Evolutionary conservation across 2,329 filamentous ascomycete genomes (phyloP).

Genomic region (Phyllosticta ampelicida): DNA sequence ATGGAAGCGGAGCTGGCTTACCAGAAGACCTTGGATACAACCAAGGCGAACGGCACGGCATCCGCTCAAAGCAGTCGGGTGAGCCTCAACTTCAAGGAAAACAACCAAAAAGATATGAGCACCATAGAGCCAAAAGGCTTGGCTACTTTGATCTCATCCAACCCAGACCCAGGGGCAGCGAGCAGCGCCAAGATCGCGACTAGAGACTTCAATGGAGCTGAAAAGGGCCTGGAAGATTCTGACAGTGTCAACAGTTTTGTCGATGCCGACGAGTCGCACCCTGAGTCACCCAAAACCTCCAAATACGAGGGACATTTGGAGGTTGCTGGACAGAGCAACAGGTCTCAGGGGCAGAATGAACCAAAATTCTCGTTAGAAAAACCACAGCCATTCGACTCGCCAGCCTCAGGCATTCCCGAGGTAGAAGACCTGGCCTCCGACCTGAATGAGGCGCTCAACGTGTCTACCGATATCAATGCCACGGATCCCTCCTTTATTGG

Average conservation of each 20-base stretch:
- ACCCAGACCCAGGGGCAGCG: not conserved
- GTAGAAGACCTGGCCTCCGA: not conserved
- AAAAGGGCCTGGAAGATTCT: constrained; percentile 28
- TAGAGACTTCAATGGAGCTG: not conserved
- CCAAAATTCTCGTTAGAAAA: constrained; percentile 8
- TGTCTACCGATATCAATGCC: not conserved
- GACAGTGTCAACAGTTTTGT: constrained; percentile 35
- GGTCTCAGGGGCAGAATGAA: not conserved
- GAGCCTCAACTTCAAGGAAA: not conserved
- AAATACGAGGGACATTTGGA: constrained; percentile 38
- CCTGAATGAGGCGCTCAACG: not conserved
- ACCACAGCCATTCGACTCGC: constrained; percentile 14
- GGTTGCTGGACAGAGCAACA: constrained; percentile 11
- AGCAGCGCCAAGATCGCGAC: constrained; percentile 6
- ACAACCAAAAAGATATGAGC: not conserved
- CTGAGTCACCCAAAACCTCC: constrained; percentile 36
- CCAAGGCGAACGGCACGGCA: not conserved
- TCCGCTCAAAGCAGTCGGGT: not conserved
- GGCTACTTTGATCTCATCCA: not conserved
- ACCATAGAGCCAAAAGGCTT: not conserved
- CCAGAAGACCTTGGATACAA: constrained; percentile 20
- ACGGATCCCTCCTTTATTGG: constrained; percentile 42
- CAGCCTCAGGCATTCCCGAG: not conserved
- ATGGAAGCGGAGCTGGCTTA: constrained; percentile 61
- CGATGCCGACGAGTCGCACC: constrained; percentile 43